Base-by-base conservation (phyloP, 768 basidiomycete genomes). In the Suillus tomentosus region DNA sequence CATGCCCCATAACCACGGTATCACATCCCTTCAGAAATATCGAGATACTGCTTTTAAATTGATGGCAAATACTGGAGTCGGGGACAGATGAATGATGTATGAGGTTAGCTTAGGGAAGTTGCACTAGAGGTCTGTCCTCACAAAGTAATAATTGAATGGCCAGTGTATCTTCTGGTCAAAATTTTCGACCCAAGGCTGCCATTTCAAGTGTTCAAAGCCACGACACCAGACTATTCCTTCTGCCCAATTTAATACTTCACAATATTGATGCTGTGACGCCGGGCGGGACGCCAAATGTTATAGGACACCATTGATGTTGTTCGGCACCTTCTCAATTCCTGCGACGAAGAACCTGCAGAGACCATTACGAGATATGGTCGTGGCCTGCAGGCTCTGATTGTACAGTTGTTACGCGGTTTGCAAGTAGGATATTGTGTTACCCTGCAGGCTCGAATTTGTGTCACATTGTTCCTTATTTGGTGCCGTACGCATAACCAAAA, bases 1-100 rank as follows among this genome's bases (percentile, higher is more conserved):
- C 22, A 61, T 61, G 60, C 42, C 8, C 48, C 19, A n/a, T n/a
- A 24, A 34, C 47, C 4, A 51, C 13, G 34, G 5, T 11, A 47
- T n/a, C 19, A 22, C 22, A 50, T 8, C 60, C 47, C 1, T 43
- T 24, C 42, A 34, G 43, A 17, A 64, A 22, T 19, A 43, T 64
- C 39, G 51, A 43, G 34, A 61, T 64, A 51, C 39, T 55, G 51
- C 48, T 31, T 61, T 19, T 64, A 42, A 31, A 37, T 60, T 34
- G 36, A 53, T 15, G 8, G 22, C 36, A 9, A 7, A 22, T 37
- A 34, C 48, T 24, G 15, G 24, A 5, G 6, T 14, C 5, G 8
- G 15, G 8, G 22, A 22, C 39, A 24, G 14, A 27, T n/a, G 34
- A 11, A 22, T 34, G 9, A 24, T 34, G 31, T 5, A 37, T 56